Conservation (phyloP, 1,139 yeast genomes). For the Sugiyamaella castrensis region DNA sequence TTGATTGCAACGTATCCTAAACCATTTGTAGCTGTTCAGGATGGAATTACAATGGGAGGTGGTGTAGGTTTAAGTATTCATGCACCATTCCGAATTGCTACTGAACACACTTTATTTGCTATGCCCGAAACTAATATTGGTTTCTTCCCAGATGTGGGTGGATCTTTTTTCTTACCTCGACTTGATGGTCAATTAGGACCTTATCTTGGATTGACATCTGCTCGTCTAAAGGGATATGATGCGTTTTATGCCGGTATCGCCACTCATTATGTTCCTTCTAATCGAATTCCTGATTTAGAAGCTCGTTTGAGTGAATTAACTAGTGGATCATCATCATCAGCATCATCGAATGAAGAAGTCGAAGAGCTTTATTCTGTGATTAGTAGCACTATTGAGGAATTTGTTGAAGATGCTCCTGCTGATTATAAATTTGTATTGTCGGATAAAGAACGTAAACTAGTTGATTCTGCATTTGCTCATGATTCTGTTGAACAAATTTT, state of each 20-base stretch:
- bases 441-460: slow-evolving; percentile 54
- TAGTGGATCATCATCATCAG: slow-evolving; percentile 28
- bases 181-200: slow-evolving; percentile 80
- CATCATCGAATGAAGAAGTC: slow-evolving; percentile 5
- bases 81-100: slow-evolving; percentile 90
- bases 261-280: slow-evolving; percentile 79
- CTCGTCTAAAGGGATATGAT: slow-evolving; percentile 71
- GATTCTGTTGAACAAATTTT: slow-evolving; percentile 61
- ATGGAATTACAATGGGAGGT: slow-evolving; percentile 98
- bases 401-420: slow-evolving; percentile 64
- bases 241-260: slow-evolving; percentile 81
- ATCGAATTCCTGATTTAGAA: slow-evolving; percentile 58
- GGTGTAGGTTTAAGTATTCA: slow-evolving; percentile 93
- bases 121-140: slow-evolving; percentile 99
- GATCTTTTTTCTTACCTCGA: slow-evolving; percentile 82
- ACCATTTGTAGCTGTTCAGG: slow-evolving; percentile 80
- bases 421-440: slow-evolving; percentile 59
- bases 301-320: slow-evolving; percentile 56
- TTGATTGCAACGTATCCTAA: slow-evolving; percentile 75
- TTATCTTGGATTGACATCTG: slow-evolving; percentile 85
- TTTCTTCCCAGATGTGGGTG: slow-evolving; percentile 94
- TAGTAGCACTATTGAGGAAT: slow-evolving; percentile 73
- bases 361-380: slow-evolving; percentile 52
- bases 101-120: slow-evolving; percentile 85
- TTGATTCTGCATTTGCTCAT: slow-evolving; percentile 66